Base-by-base conservation (phyloP, 768 basidiomycete species). In the Russula dissimulans region DNA sequence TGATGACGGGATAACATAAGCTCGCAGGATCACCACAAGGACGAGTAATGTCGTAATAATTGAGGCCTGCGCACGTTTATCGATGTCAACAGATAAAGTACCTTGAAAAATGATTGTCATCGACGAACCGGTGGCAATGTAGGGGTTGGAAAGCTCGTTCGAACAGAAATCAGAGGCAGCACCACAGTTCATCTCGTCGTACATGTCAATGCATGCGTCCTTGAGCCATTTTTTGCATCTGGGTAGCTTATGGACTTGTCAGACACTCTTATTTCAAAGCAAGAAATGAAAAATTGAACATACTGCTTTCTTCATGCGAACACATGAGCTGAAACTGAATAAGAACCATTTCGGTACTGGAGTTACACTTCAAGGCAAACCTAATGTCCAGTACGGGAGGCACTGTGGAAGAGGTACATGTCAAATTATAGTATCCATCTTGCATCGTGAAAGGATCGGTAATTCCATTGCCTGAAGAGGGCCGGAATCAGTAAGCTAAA, bases 1-100 rank as follows among this genome's bases (percentile, higher is more conserved):
- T 71, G 8, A 76, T 83, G 17, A 81, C 73, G 2, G 83, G 80
- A 65, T 87, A 84, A 69, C 86, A 88, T 11, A 85, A 75, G 0
- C 75, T 76, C 3, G 77, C 78, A 32, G 71, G 67, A 59, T 83
- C 78, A 62, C 79, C 77, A 58, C 86, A 89, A 36, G 74, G 70
- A 66, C 79, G 78, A 67, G 79, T 84, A 53, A 91, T 79, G 66
- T 91, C 87, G 67, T 91, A 90, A 1, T 80, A 81, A 67, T 84
- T 84, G 29, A 60, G 60, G 26, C 69, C 73, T 71, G 14, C 18
- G 14, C 77, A 11, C 9, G 15, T 17, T 3, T 62, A 68, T 72
- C 71, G 4, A 63, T 18, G 26, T 50, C 17, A 54, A 65, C 15
- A 4, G 39, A 8, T 41, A 49, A 46, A 59, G 61, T 45, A 12